Evolutionary conservation across 2,329 filamentous ascomycete species (phyloP).

Genomic region (Epichloe sylvatica): DNA sequence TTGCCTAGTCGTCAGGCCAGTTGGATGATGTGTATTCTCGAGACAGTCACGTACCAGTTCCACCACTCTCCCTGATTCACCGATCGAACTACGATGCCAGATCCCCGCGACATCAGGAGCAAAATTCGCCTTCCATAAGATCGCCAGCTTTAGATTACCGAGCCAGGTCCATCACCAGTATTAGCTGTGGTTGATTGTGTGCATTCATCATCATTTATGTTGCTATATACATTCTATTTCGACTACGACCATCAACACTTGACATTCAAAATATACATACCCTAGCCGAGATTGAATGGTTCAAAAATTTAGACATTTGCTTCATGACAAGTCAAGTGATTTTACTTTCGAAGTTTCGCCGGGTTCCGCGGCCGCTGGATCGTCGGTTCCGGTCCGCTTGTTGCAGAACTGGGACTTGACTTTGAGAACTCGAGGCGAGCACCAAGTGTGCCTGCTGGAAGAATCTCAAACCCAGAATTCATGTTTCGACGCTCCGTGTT

Average conservation of each 20-base stretch:
- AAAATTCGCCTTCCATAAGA: too few relatives aligned
- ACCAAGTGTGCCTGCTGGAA: slow-evolving; percentile 6
- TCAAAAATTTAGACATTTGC: background rate
- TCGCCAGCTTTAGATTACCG: too few relatives aligned
- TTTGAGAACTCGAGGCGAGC: slow-evolving; percentile 3
- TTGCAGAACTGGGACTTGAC: background rate
- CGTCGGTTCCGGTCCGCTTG: background rate
- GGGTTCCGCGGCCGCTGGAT: background rate
- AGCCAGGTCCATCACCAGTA: too few relatives aligned
- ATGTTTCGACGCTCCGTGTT: slow-evolving; percentile 3
- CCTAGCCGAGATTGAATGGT: background rate
- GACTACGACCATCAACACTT: background rate
- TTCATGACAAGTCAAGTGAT: background rate
- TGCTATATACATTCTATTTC: background rate
- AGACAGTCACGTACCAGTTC: background rate
- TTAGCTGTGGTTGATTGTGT: too few relatives aligned
- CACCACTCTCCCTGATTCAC: background rate
- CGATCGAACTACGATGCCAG: slow-evolving; percentile 2
- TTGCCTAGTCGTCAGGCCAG: background rate
- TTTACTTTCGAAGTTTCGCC: background rate
- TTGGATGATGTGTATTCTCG: background rate
- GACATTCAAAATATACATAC: slow-evolving; percentile 2
- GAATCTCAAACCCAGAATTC: slow-evolving; percentile 6
- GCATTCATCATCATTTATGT: background rate
- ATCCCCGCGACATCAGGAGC: too few relatives aligned